Percentiles rank a stretch among this genome's conserved stretches.
These are phyloP conservation scores for Fraxinus baroniana DNA, from an alignment of 305 asterid genomes.

Conservation along the genomic window DNA sequence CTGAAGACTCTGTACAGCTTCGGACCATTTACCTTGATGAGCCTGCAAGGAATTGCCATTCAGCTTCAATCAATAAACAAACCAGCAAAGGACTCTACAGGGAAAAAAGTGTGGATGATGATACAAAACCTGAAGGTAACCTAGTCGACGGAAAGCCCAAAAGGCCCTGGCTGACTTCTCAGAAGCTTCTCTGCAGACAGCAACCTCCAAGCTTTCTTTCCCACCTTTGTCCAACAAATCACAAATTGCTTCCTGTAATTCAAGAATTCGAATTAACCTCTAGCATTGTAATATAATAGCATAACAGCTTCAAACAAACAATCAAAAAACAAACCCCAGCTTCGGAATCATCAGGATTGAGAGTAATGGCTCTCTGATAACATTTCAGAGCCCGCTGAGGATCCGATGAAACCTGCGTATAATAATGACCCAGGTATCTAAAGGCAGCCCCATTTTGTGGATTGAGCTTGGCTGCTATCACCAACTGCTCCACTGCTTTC, in stretches of 20 bases:
- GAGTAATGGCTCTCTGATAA: constrained; percentile 80
- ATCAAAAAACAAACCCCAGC: constrained; percentile 57
- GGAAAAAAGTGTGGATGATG: constrained; percentile 14
- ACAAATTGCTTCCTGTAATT: constrained; percentile 70
- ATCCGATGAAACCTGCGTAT: constrained; percentile 47
- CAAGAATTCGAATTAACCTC: not conserved
- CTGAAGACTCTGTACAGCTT: constrained; percentile 92
- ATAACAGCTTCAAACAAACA: not conserved
- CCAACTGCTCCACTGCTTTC: constrained; percentile 78
- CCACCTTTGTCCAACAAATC: constrained; percentile 70
- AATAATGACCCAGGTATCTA: constrained; percentile 85
- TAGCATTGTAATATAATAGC: not conserved
- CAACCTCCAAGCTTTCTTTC: constrained; percentile 75
- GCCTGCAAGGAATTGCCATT: constrained; percentile 46
- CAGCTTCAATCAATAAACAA: constrained; percentile 15
- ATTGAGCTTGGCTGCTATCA: constrained; percentile 68
- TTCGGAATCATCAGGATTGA: constrained; percentile 77
- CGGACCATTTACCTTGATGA: constrained; percentile 83
- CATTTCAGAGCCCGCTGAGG: constrained; percentile 90
- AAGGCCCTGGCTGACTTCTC: constrained; percentile 87
- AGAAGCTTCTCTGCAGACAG: constrained; percentile 78
- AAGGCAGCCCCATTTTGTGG: constrained; percentile 78
- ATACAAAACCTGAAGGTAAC: constrained; percentile 72
- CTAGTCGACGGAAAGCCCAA: constrained; percentile 92
- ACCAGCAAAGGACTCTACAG: constrained; percentile 5